These are phyloP conservation scores for Taphrina communis DNA, from an alignment of 1,139 yeast species.

Conservation along the genomic window DNA sequence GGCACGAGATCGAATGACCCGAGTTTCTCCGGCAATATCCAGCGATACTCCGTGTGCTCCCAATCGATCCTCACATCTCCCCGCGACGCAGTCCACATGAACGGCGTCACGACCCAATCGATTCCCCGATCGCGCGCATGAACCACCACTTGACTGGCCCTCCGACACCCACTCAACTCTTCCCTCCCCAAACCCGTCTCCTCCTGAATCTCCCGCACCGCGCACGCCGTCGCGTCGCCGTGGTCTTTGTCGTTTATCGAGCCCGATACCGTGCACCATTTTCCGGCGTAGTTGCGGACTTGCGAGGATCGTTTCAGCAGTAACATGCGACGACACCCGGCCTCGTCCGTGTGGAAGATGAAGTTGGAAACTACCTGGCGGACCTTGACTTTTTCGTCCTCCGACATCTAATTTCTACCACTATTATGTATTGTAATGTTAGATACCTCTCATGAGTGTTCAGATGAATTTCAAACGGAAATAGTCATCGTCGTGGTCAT, in stretches of 20 bases:
- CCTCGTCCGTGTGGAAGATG: constrained; percentile 10
- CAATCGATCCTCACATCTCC: constrained; percentile 4
- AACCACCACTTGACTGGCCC: neutral
- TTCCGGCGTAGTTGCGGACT: constrained; percentile 3
- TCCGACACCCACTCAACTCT: neutral
- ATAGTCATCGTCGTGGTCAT: too few relatives aligned
- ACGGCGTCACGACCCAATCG: constrained; percentile 11
- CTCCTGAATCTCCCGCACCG: constrained; percentile 9
- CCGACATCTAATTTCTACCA: neutral
- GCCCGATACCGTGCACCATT: constrained; percentile 17
- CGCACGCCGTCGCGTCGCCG: neutral
- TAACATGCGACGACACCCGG: constrained; percentile 11
- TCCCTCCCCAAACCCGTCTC: neutral
- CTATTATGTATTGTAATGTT: too few relatives aligned
- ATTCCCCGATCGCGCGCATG: neutral
- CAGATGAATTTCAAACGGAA: too few relatives aligned
- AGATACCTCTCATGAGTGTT: too few relatives aligned
- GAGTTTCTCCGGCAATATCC: constrained; percentile 16
- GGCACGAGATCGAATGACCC: constrained; percentile 5
- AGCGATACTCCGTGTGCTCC: constrained; percentile 17
- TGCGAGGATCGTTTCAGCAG: constrained; percentile 14
- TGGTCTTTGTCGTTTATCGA: neutral
- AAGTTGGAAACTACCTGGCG: constrained; percentile 18
- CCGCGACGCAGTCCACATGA: neutral
- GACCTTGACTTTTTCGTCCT: neutral